phyloP scores from a whole-genome alignment of 2,329 filamentous ascomycete species.

The Acrocalymma vagum region DNA sequence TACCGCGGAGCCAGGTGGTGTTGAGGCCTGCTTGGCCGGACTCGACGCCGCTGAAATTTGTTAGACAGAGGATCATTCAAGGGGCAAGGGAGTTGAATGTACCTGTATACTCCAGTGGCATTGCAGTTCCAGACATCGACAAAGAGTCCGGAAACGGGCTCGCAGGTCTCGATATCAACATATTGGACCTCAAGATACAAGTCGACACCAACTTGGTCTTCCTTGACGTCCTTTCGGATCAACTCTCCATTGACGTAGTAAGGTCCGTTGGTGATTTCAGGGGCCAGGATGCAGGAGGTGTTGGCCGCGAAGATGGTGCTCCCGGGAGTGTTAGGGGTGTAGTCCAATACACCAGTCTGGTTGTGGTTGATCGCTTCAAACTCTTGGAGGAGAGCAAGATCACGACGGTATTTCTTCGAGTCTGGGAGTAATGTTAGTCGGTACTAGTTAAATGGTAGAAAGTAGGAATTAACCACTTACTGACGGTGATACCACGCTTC shows the following conservation, averaged over 20 bases:
- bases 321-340: constrained; percentile 17
- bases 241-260: constrained; percentile 57
- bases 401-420: constrained; percentile 33
- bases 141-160: constrained; percentile 56
- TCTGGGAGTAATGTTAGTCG: constrained; percentile 5
- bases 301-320: constrained; percentile 29
- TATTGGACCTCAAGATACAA: constrained; percentile 61
- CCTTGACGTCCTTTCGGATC: constrained; percentile 57
- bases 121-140: constrained; percentile 61
- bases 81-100: no score
- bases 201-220: constrained; percentile 56
- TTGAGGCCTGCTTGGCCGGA: constrained; percentile 45
- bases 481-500: constrained; percentile 33
- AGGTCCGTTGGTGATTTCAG: constrained; percentile 32
- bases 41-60: constrained; percentile 55
- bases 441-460: no score
- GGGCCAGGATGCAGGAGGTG: constrained; percentile 32
- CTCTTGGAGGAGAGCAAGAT: constrained; percentile 38
- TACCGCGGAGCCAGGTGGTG: constrained; percentile 55
- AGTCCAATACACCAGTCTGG: constrained; percentile 29
- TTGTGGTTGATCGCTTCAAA: constrained; percentile 41
- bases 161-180: constrained; percentile 61
- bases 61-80: neutral
- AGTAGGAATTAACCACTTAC: no score
- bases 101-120: constrained; percentile 28